Base-by-base conservation (phyloP, 164 flowering plant species). In the Aristolochia contorta region DNA sequence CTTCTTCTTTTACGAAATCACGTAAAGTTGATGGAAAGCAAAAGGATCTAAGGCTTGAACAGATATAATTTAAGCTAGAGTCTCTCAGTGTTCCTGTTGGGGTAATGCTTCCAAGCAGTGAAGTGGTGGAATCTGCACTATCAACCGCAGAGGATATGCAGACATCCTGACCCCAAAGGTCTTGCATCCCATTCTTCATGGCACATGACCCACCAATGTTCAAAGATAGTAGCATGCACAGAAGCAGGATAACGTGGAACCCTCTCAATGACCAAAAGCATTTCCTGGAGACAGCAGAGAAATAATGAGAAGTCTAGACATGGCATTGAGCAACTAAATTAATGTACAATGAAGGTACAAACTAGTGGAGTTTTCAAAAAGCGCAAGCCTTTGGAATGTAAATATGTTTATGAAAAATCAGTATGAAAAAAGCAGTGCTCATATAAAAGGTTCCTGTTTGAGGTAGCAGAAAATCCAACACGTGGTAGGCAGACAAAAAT, bases 21-120 rank as follows among this genome's bases (percentile, higher is more conserved):
- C 71, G 62, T 62, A 84, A 77, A 19, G 82, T 81, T 56, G 95
- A 84, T 58, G 82, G 91, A 71, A 84, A 82, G 66, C 88, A 81
- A 66, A 86, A 80, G 10, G 63, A 62, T 22, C 69, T 71, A 57
- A 83, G 67, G 61, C 67, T 52, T 8, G 59, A 47, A 65, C 91
- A 81, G 19, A 79, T 60, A 68, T 58, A 68, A 54, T 69, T 75
- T 46, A 57, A 47, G 65, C 64, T 51, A 1, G 57, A 25, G 22
- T 12, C 56, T 21, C 63, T 54, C 25, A 41, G 59, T 0, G 69
- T 68, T 20, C 48, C 68, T 14, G n/a, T n/a, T n/a, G 48, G 58
- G 67, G 61, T 56, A 62, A 60, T 16, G 67, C 74, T 75, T 61
- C 67, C 76, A 67, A 53, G 43, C 68, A 58, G 60, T 19, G 57